These are phyloP conservation scores for Suhomyces bokatorum DNA, from an alignment of 1,139 yeast genomes.

Conservation along the genomic window DNA sequence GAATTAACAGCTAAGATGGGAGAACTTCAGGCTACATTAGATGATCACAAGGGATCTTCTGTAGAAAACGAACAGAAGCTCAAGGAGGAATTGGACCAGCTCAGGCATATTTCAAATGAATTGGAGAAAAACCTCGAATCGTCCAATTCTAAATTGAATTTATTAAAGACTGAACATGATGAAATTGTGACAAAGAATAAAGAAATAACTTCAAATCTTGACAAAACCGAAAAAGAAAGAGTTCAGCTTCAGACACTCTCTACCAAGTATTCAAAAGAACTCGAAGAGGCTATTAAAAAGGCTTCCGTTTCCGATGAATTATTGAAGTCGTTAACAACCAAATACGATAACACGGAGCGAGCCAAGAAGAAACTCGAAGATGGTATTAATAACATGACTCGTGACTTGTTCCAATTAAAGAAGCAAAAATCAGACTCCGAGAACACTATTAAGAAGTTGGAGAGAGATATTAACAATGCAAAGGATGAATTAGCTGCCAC, in stretches of 20 bases:
- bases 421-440: constrained; percentile 59
- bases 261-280: constrained; percentile 28
- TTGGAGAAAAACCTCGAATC: constrained; percentile 37
- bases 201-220: constrained; percentile 14
- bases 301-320: constrained; percentile 25
- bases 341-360: constrained; percentile 31
- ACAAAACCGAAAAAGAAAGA: constrained; percentile 12
- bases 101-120: constrained; percentile 26
- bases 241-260: constrained; percentile 30
- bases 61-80: constrained; percentile 23
- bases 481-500: constrained; percentile 12
- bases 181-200: constrained; percentile 5
- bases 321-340: constrained; percentile 23
- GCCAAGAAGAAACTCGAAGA: constrained; percentile 74
- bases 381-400: constrained; percentile 87
- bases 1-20: constrained; percentile 50
- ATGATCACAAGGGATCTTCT: constrained; percentile 28
- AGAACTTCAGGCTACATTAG: constrained; percentile 26
- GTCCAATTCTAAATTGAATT: constrained; percentile 34
- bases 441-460: constrained; percentile 36
- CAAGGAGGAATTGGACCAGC: constrained; percentile 26
- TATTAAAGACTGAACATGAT: constrained; percentile 22
- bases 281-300: constrained; percentile 31
- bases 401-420: constrained; percentile 70
- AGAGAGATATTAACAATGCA: constrained; percentile 38